Base-by-base conservation (phyloP, 2,329 filamentous ascomycete genomes). In the Fusarium tanahbumbuense region DNA sequence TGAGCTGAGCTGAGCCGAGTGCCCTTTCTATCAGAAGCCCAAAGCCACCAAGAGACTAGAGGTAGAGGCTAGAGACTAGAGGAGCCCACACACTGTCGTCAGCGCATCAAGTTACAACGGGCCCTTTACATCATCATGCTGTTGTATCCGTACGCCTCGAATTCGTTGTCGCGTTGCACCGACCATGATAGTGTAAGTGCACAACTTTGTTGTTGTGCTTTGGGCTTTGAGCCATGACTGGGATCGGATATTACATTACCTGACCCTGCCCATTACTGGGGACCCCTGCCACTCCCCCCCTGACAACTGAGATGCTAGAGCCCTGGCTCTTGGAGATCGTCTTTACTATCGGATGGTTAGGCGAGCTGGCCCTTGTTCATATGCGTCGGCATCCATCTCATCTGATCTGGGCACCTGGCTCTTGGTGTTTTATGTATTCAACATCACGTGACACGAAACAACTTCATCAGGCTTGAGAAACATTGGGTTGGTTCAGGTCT, bases 281-380 rank as follows among this genome's bases (percentile, higher is more conserved):
- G 44, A 28, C 56, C 66, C 56, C 60, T 46, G 61, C 49, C n/a
- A 34, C 5, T 30, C 11, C 9, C 23, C 23, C 53, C 58, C 59
- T 68, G 50, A 15, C 27, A 13, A 15, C 40, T 59, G 50, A 54
- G 70, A 64, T 58, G 58, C 49, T 41, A 47, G 27, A 47, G 50
- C 37, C 58, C 65, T 42, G 55, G 53, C 56, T 41, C 60, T 37
- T 66, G 32, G 41, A 56, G 62, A 67, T 66, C 64, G 47, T 57
- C 69, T 48, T 58, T 58, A 70, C 69, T 68, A 55, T 60, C 66
- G 53, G 46, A 55, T 41, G 42, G 20, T 64, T 57, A 64, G 56
- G 55, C 66, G 41, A 61, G 48, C 32, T 58, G 44, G 42, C 42
- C 58, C 58, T 56, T 71, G 55, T 47, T 22, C 32, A 22, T 25